These are phyloP conservation scores for Coemansia sp. DNA, from an alignment of 192 early-diverging fungal species.

Conservation along the genomic window DNA sequence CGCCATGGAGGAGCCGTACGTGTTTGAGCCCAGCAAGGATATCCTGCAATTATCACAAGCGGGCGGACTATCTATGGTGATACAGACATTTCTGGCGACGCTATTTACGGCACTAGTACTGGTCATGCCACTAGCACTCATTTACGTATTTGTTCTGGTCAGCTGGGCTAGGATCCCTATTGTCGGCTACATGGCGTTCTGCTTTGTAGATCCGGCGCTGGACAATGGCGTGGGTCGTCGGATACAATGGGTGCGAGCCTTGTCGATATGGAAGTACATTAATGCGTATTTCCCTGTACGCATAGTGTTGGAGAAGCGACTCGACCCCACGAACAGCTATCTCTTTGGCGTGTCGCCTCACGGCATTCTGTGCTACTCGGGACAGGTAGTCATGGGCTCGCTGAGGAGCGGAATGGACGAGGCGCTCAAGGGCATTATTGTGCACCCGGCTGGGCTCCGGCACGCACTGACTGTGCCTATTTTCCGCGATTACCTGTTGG, in stretches of 20 bases:
- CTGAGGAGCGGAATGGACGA: slow-evolving; percentile 72
- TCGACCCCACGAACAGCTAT: slow-evolving; percentile 86
- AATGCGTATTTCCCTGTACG: slow-evolving; percentile 78
- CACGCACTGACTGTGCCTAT: slow-evolving; percentile 83
- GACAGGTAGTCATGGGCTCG: slow-evolving; percentile 80
- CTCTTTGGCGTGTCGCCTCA: slow-evolving; percentile 91
- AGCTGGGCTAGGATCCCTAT: slow-evolving; percentile 36
- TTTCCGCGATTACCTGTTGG: slow-evolving; percentile 79
- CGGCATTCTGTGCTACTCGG: slow-evolving; percentile 83
- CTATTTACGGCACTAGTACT: slow-evolving; percentile 37
- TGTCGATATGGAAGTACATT: slow-evolving; percentile 73
- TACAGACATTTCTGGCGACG: slow-evolving; percentile 28
- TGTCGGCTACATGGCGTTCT: slow-evolving; percentile 35
- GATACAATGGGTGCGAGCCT: slow-evolving; percentile 55
- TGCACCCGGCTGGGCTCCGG: slow-evolving; percentile 61
- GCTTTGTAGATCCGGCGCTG: slow-evolving; percentile 44
- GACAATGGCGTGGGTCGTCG: slow-evolving; percentile 57
- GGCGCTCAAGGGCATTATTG: slow-evolving; percentile 70
- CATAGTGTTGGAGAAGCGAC: slow-evolving; percentile 74
- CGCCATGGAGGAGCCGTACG: slow-evolving; percentile 18
- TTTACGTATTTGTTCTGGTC: slow-evolving; percentile 22
- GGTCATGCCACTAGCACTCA: slow-evolving; percentile 25
- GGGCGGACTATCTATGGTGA: slow-evolving; percentile 21
- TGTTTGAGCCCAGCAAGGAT: slow-evolving; percentile 42
- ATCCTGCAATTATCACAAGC: slow-evolving; percentile 29